These are phyloP conservation scores for Boletus smithii DNA, from an alignment of 1,284 basidiomycete genomes.

Conservation along the genomic window DNA sequence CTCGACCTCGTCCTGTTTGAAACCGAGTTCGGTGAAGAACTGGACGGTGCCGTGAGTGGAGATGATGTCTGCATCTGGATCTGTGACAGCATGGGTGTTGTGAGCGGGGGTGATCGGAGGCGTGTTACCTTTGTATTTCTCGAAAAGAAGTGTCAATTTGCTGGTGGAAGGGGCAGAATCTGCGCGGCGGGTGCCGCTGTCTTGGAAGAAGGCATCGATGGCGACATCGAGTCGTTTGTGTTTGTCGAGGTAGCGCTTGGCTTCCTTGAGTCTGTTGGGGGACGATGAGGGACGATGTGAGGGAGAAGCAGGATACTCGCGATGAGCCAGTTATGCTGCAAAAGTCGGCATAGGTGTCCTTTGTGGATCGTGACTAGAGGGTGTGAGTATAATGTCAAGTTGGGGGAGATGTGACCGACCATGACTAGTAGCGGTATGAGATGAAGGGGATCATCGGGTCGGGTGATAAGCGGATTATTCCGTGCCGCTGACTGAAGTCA, in stretches of 20 bases:
- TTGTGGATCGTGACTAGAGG: conserved; percentile 17
- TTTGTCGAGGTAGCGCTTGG: conserved; percentile 69
- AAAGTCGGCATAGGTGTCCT: conserved; percentile 46
- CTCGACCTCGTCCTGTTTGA: conserved; percentile 30
- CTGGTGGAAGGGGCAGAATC: conserved; percentile 42
- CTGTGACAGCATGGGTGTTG: conserved; percentile 32
- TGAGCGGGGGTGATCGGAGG: conserved; percentile 4
- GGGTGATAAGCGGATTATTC: no score
- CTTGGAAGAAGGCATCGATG: conserved; percentile 71
- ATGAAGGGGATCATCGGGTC: neutral
- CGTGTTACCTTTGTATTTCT: conserved; percentile 70
- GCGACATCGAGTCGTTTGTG: conserved; percentile 71
- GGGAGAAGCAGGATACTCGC: conserved; percentile 43
- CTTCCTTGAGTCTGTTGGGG: conserved; percentile 48
- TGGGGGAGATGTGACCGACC: conserved; percentile 4
- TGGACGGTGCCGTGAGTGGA: conserved; percentile 72
- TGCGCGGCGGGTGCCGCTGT: conserved; percentile 32
- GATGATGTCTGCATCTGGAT: conserved; percentile 58
- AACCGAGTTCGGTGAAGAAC: conserved; percentile 45
- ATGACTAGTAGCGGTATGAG: neutral
- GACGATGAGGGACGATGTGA: conserved; percentile 5
- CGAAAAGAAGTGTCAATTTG: conserved; percentile 66
- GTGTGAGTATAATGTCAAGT: neutral
- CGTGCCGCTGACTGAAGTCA: no score
- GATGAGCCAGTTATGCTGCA: conserved; percentile 62